A percentile compares a stretch with the other conserved stretches of the same genome.
Evolutionary conservation across 2,329 filamentous ascomycete species (phyloP).

Genomic region (Monilinia aucupariae): DNA sequence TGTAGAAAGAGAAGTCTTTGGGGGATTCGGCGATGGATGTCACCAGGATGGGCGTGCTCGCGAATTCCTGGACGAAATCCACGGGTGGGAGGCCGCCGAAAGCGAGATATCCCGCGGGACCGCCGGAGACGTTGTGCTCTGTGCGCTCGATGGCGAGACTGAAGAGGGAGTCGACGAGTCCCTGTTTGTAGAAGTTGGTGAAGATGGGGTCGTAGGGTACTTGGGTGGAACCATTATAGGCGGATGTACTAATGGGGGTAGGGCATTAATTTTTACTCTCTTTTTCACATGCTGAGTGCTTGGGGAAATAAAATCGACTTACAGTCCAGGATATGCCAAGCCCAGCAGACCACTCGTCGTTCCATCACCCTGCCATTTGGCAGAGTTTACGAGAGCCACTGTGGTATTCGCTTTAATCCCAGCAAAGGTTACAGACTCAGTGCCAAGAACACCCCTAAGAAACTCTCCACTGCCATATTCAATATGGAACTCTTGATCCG

Average conservation of each 20-base stretch:
- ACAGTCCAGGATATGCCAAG: constrained; percentile 44
- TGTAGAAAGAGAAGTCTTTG: constrained; percentile 24
- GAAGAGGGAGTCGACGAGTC: constrained; percentile 43
- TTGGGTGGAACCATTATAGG: constrained; percentile 21
- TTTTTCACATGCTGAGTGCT: not conserved
- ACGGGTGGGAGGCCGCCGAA: constrained; percentile 47
- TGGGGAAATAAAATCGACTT: not conserved
- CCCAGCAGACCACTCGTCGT: constrained; percentile 46
- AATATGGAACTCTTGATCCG: constrained; percentile 40
- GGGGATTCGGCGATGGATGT: constrained; percentile 24
- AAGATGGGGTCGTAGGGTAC: constrained; percentile 45
- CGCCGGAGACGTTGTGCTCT: constrained; percentile 33
- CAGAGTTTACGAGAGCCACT: constrained; percentile 42
- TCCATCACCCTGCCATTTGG: constrained; percentile 42
- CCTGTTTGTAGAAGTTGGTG: constrained; percentile 42
- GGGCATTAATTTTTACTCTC: not conserved
- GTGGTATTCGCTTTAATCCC: constrained; percentile 43
- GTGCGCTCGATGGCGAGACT: constrained; percentile 44
- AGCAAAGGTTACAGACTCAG: constrained; percentile 41
- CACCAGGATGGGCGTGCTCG: constrained; percentile 23
- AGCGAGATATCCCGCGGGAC: constrained; percentile 41
- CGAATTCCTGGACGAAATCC: constrained; percentile 22
- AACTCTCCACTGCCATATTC: constrained; percentile 42
- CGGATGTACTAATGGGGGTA: constrained; percentile 27
- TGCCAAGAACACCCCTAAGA: constrained; percentile 38